Conservation (phyloP, 208 protist genomes). For the Acanthamoeba healyi region DNA sequence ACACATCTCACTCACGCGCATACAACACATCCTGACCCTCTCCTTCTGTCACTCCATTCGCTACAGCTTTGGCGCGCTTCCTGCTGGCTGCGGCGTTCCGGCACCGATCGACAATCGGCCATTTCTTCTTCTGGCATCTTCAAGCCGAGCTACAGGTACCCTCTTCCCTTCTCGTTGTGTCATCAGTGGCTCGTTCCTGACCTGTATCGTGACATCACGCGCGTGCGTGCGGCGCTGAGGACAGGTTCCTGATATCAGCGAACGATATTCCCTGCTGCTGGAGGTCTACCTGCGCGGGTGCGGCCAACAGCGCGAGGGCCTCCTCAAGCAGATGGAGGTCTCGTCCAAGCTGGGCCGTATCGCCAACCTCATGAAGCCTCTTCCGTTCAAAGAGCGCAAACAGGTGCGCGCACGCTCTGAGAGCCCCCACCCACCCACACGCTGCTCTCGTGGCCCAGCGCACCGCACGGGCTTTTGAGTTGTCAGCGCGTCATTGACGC, state of each 20-base stretch:
- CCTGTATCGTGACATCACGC: no score
- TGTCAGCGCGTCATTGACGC: no score
- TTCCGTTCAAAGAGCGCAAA: constrained; percentile 7
- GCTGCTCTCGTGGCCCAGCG: no score
- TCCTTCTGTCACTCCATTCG: constrained; percentile 75
- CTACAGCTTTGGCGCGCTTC: constrained; percentile 82
- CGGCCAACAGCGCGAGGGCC: constrained; percentile 63
- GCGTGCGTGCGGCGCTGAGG: not conserved
- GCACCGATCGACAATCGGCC: constrained; percentile 81
- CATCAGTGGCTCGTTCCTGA: no score
- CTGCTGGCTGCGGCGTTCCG: constrained; percentile 89
- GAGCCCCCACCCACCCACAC: no score
- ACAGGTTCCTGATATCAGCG: constrained; percentile 81
- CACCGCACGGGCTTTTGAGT: no score
- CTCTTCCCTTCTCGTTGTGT: not conserved
- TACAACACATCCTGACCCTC: not conserved
- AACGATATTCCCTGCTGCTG: constrained; percentile 86
- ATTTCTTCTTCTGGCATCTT: constrained; percentile 91
- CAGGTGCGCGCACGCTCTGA: no score
- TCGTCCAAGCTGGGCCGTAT: not conserved
- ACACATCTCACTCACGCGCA: no score
- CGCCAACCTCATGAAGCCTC: constrained; percentile 31
- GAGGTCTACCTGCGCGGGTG: constrained; percentile 83
- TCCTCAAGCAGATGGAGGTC: constrained; percentile 46
- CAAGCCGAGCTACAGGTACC: constrained; percentile 56